phyloP scores from a whole-genome alignment of 2,329 filamentous ascomycete species.

The Teratosphaeria gauchensis region DNA sequence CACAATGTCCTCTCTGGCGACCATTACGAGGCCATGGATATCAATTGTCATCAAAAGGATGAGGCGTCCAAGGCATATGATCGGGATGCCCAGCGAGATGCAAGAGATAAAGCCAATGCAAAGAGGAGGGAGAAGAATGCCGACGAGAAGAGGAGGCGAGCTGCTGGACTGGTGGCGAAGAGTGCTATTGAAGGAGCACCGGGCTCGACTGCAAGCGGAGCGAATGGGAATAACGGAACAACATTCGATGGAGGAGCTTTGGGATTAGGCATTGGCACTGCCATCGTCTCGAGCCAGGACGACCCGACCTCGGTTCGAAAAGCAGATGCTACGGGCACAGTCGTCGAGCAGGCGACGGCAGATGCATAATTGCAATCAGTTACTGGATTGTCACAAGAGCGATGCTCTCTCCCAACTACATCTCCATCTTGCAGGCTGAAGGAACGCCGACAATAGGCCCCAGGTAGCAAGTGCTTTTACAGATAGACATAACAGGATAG shows the following conservation, averaged over 20 bases:
- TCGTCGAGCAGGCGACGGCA: no score
- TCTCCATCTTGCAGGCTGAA: no score
- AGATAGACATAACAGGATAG: not conserved
- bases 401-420: no score
- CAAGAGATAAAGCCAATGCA: not conserved
- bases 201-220: no score
- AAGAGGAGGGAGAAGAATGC: not conserved
- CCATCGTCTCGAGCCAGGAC: not conserved
- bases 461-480: not conserved
- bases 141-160: not conserved
- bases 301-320: not conserved
- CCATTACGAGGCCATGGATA: not conserved
- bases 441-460: no score
- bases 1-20: not conserved
- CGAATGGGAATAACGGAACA: no score
- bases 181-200: not conserved
- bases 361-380: no score
- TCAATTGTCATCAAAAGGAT: not conserved
- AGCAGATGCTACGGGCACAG: not conserved
- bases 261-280: not conserved
- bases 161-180: not conserved
- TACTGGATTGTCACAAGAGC: no score
- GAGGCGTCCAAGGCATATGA: not conserved
- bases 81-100: not conserved
- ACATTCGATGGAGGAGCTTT: not conserved